phyloP scores from a whole-genome alignment of 2,329 filamentous ascomycete species.

The Pseudopyricularia cyperi region DNA sequence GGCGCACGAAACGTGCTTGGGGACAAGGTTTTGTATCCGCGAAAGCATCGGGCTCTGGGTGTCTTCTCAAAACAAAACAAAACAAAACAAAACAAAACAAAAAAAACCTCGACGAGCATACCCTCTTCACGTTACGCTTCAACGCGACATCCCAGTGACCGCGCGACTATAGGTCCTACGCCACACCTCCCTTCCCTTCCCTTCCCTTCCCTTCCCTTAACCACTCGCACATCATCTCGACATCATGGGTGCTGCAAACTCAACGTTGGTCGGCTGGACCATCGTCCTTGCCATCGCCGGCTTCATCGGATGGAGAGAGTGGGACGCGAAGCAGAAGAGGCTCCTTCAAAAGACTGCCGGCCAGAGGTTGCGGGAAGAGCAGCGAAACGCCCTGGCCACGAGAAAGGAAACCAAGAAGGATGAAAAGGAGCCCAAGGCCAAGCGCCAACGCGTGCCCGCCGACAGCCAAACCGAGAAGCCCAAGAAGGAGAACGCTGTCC shows the following conservation, averaged over 20 bases:
- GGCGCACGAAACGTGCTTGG: neutral
- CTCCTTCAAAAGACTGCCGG: constrained; percentile 4
- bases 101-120: too few relatives aligned
- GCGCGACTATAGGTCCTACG: neutral
- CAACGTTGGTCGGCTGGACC: constrained; percentile 19
- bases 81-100: neutral
- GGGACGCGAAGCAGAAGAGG: constrained; percentile 3
- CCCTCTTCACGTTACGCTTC: too few relatives aligned
- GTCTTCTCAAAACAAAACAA: neutral
- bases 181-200: neutral
- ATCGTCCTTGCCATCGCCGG: constrained; percentile 14
- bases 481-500: constrained; percentile 8
- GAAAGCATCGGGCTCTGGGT: neutral
- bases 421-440: constrained; percentile 19
- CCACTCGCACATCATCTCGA: neutral
- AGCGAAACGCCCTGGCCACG: constrained; percentile 16
- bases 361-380: constrained; percentile 15
- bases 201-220: neutral
- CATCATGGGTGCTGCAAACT: constrained; percentile 21
- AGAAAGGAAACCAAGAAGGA: constrained; percentile 19
- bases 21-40: neutral
- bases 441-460: constrained; percentile 22
- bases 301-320: constrained; percentile 11
- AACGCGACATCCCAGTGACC: neutral
- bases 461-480: neutral